Percentiles rank a stretch among this genome's conserved stretches.
Evolutionary conservation across 2,329 filamentous ascomycete genomes (phyloP).

Genomic region (Diplodia corticola): DNA sequence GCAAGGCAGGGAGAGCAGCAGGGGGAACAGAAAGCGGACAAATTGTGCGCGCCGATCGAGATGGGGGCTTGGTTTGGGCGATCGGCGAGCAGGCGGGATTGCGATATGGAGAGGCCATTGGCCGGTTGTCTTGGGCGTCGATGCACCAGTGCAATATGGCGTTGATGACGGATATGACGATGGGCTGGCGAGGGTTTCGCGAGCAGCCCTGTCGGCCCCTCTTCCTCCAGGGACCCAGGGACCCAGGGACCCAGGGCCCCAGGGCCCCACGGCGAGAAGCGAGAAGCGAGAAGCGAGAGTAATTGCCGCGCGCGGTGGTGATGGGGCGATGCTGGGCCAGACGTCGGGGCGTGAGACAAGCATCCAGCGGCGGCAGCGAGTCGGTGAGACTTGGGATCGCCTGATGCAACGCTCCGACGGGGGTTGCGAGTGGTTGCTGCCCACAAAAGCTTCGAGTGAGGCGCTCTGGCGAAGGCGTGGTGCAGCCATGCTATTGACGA

Average conservation of each 20-base stretch:
- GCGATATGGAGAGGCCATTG: not conserved
- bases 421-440: not conserved
- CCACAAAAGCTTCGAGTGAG: slow-evolving; percentile 18
- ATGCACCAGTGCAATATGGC: not conserved
- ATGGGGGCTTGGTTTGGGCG: slow-evolving; percentile 3
- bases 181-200: not conserved
- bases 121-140: not conserved
- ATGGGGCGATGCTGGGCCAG: slow-evolving; percentile 12
- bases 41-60: slow-evolving; percentile 1
- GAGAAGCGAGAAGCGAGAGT: no score
- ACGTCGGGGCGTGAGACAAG: slow-evolving; percentile 18
- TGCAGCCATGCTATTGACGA: slow-evolving; percentile 18
- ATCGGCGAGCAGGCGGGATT: not conserved
- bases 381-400: slow-evolving; percentile 15
- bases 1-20: not conserved
- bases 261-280: no score
- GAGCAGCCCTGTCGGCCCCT: slow-evolving; percentile 9
- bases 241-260: not conserved
- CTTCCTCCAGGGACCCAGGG: slow-evolving; percentile 4
- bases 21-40: not conserved
- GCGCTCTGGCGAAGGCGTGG: slow-evolving; percentile 17
- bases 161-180: slow-evolving; percentile 17
- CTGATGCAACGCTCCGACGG: slow-evolving; percentile 6
- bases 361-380: not conserved
- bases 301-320: not conserved